These are phyloP conservation scores for Magnaporthiopsis rhizophila DNA, from an alignment of 2,329 filamentous ascomycete species.

Conservation along the genomic window DNA sequence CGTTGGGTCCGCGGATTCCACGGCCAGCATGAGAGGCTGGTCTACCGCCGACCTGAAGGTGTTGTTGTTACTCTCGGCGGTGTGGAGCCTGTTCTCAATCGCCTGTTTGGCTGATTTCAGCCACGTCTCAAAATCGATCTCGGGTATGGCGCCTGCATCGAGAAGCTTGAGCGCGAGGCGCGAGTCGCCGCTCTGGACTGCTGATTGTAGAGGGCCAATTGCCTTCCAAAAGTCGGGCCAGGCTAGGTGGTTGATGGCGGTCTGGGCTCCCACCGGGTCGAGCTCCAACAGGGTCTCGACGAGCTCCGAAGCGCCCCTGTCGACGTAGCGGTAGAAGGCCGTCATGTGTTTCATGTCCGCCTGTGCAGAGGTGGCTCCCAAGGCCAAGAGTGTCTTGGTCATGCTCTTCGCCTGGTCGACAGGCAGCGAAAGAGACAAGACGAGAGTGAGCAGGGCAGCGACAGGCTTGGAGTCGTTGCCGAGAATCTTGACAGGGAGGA, in stretches of 20 bases:
- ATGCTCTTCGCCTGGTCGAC: slow-evolving; percentile 56
- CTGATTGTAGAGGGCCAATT: slow-evolving; percentile 39
- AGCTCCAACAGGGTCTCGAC: slow-evolving; percentile 42
- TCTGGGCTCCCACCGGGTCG: slow-evolving; percentile 52
- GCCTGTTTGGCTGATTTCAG: slow-evolving; percentile 46
- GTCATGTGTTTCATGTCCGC: slow-evolving; percentile 59
- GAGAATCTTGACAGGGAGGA: slow-evolving; percentile 64
- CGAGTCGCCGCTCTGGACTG: slow-evolving; percentile 45
- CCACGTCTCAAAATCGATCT: slow-evolving; percentile 57
- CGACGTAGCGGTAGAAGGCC: slow-evolving; percentile 56
- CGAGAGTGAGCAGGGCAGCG: slow-evolving; percentile 60
- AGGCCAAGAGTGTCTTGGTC: slow-evolving; percentile 53
- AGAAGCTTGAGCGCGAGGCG: slow-evolving; percentile 53
- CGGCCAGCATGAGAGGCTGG: slow-evolving; percentile 62
- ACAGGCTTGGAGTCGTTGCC: slow-evolving; percentile 38
- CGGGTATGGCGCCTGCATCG: slow-evolving; percentile 49
- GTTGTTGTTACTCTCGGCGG: slow-evolving; percentile 38
- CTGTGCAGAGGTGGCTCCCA: slow-evolving; percentile 67
- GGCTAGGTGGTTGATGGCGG: slow-evolving; percentile 59
- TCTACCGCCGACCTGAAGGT: slow-evolving; percentile 38
- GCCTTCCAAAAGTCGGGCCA: slow-evolving; percentile 27
- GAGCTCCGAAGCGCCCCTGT: slow-evolving; percentile 37
- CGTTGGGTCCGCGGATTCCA: slow-evolving; percentile 35
- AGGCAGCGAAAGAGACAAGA: slow-evolving; percentile 59
- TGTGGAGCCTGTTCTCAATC: slow-evolving; percentile 26